phyloP scores from a whole-genome alignment of 768 basidiomycete genomes.

The Russula sp. region DNA sequence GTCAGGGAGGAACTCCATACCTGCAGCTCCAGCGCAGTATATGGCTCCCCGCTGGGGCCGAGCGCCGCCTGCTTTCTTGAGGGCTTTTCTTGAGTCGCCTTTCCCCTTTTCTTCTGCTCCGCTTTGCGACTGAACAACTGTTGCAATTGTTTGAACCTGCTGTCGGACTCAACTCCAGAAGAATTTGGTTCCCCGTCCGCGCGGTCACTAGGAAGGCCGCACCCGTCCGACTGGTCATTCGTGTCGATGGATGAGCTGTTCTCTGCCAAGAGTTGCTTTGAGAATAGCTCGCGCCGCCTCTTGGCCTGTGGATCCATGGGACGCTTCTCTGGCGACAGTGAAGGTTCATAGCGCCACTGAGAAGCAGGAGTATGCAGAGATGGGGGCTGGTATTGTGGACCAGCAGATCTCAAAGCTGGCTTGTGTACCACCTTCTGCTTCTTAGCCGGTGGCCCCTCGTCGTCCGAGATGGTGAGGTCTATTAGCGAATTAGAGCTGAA shows the following conservation, averaged over 20 bases:
- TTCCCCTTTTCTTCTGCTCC: constrained; percentile 31
- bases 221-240: not conserved
- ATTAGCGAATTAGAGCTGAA: constrained; percentile 14
- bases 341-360: constrained; percentile 21
- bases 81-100: constrained; percentile 25
- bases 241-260: constrained; percentile 1
- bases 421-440: constrained; percentile 9
- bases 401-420: not conserved
- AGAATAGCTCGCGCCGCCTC: constrained; percentile 17
- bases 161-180: constrained; percentile 41
- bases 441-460: constrained; percentile 17
- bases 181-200: constrained; percentile 18
- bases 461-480: constrained; percentile 23
- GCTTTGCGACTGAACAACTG: constrained; percentile 39
- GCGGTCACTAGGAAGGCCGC: not conserved
- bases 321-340: constrained; percentile 15
- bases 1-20: constrained; percentile 29
- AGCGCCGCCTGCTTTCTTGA: constrained; percentile 39
- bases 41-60: constrained; percentile 65
- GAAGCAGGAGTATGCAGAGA: constrained; percentile 1
- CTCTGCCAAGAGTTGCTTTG: constrained; percentile 16
- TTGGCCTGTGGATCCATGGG: constrained; percentile 6
- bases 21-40: constrained; percentile 75
- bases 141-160: constrained; percentile 42
- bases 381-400: not conserved